Evolutionary conservation across 768 basidiomycete species (phyloP).

Genomic region (Mycena capillaripes): DNA sequence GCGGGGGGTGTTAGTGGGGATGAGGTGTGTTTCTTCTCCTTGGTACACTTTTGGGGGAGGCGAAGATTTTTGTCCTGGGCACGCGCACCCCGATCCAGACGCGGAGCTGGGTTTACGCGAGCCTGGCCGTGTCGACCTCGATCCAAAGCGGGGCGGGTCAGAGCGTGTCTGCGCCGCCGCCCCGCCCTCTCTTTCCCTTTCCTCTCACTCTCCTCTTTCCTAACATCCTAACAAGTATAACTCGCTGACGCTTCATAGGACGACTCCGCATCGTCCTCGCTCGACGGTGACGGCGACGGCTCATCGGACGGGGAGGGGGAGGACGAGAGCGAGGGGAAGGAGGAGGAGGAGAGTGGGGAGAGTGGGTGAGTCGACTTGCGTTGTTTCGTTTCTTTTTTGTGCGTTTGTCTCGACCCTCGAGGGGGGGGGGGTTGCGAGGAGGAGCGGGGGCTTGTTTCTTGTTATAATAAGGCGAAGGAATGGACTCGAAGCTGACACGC

Average conservation of each 20-base stretch:
- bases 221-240: neutral
- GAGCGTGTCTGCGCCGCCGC: no score
- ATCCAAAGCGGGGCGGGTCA: no score
- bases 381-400: constrained; percentile 6
- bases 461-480: neutral
- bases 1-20: constrained; percentile 38
- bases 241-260: constrained; percentile 60
- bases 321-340: constrained; percentile 76
- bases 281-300: constrained; percentile 71
- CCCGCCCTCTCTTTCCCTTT: neutral
- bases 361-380: constrained; percentile 31
- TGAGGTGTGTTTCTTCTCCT: constrained; percentile 29
- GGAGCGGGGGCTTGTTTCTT: neutral
- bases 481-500: neutral
- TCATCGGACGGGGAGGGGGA: constrained; percentile 74
- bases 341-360: constrained; percentile 68
- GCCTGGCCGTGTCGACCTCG: no score
- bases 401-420: no score
- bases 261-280: constrained; percentile 58
- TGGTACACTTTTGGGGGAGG: neutral
- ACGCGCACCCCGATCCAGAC: no score
- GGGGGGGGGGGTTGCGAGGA: no score
- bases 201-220: neutral
- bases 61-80: no score
- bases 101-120: no score